These are phyloP conservation scores for Myriosclerotinia duriaeana DNA, from an alignment of 2,329 filamentous ascomycete species.

Conservation along the genomic window DNA sequence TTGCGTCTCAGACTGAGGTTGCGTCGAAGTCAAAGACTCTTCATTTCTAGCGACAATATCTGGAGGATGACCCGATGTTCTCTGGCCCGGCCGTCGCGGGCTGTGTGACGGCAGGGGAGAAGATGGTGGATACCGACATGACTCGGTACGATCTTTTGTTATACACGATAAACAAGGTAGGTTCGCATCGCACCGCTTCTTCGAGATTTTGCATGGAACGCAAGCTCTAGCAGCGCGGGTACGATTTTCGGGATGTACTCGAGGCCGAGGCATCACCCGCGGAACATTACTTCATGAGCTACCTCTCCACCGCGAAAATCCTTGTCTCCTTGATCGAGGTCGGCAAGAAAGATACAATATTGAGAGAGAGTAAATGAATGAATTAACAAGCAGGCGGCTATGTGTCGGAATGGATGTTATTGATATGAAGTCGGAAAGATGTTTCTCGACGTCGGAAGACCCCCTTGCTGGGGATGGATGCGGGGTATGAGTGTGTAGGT, in stretches of 20 bases:
- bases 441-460: conserved; percentile 2
- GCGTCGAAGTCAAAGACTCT: neutral
- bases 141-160: conserved; percentile 2
- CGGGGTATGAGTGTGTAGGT: neutral
- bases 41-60: neutral
- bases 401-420: conserved; percentile 1
- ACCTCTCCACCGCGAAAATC: too few species aligned
- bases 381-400: neutral
- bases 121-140: conserved; percentile 10
- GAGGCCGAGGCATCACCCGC: conserved; percentile 2
- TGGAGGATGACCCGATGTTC: neutral
- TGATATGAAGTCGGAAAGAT: conserved; percentile 10
- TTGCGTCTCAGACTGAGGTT: neutral
- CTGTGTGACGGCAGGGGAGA: neutral
- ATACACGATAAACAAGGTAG: conserved; percentile 10
- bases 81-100: neutral
- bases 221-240: conserved; percentile 15
- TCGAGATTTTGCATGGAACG: conserved; percentile 7
- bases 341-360: neutral
- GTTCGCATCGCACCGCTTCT: conserved; percentile 13
- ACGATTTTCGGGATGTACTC: conserved; percentile 5
- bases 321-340: neutral
- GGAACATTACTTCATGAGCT: neutral
- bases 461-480: neutral
- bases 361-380: neutral